A percentile compares a stretch with the other conserved stretches of the same genome.
Conservation (phyloP, 1,284 basidiomycete species). For the Laetiporus sulphureus region DNA sequence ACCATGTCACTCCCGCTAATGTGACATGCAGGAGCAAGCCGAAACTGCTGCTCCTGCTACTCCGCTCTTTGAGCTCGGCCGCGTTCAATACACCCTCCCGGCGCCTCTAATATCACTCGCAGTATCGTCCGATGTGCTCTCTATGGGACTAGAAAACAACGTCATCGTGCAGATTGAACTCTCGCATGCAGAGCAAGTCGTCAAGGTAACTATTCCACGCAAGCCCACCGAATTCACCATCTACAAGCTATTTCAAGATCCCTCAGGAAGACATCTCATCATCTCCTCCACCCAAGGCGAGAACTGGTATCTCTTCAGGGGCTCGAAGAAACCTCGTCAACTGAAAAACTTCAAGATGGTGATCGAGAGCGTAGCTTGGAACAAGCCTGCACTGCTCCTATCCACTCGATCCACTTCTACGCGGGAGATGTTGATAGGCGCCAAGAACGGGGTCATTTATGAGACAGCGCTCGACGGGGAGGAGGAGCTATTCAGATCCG, state of each 20-base stretch:
- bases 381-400: slow-evolving; percentile 65
- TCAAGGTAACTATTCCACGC: slow-evolving; percentile 70
- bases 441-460: slow-evolving; percentile 76
- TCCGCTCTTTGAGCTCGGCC: slow-evolving; percentile 79
- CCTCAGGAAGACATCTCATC: slow-evolving; percentile 85
- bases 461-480: slow-evolving; percentile 82
- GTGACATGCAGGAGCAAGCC: slow-evolving; percentile 7
- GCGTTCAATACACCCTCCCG: slow-evolving; percentile 85
- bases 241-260: slow-evolving; percentile 83
- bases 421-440: slow-evolving; percentile 86
- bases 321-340: slow-evolving; percentile 74
- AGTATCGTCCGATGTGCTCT: slow-evolving; percentile 81
- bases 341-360: slow-evolving; percentile 82
- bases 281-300: slow-evolving; percentile 86
- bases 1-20: neutral
- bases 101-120: slow-evolving; percentile 74
- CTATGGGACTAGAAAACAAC: slow-evolving; percentile 78
- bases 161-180: slow-evolving; percentile 80
- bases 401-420: slow-evolving; percentile 66
- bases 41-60: slow-evolving; percentile 18
- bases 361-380: slow-evolving; percentile 94
- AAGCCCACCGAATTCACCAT: slow-evolving; percentile 67
- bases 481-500: slow-evolving; percentile 90
- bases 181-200: slow-evolving; percentile 73
- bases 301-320: slow-evolving; percentile 86